These are phyloP conservation scores for Rubia balearica DNA, from an alignment of 305 asterid genomes.

Conservation along the genomic window DNA sequence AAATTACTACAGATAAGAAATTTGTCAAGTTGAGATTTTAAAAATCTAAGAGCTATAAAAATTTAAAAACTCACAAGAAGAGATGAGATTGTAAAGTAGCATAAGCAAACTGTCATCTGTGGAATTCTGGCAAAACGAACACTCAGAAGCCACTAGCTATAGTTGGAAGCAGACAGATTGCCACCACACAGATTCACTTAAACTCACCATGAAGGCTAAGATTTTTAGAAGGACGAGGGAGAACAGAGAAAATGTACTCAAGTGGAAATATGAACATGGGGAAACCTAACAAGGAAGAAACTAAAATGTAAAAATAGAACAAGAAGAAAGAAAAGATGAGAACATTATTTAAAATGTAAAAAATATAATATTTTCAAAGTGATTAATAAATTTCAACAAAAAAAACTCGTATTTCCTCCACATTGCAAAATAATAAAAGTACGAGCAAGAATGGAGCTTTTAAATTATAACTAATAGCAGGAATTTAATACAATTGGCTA, in stretches of 20 bases:
- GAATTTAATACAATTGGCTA: not conserved
- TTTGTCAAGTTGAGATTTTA: not conserved
- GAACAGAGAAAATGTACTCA: not conserved
- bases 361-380: not conserved
- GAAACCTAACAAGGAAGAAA: not conserved
- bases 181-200: conserved; percentile 4
- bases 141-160: not conserved
- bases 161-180: not conserved
- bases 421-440: not conserved
- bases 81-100: not conserved
- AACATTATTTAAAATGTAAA: not conserved
- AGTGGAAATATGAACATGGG: not conserved
- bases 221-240: not conserved
- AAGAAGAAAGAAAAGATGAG: not conserved
- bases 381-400: not conserved
- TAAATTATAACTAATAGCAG: not conserved
- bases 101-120: not conserved
- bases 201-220: not conserved
- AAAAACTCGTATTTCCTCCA: not conserved
- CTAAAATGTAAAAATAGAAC: not conserved
- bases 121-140: not conserved
- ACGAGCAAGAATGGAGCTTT: not conserved
- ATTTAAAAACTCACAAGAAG: not conserved
- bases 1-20: not conserved
- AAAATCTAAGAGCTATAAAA: not conserved